Evolutionary conservation across 495 filamentous ascomycete genomes (phyloP), one percentile per base, ranked within the genome.

Genomic region (Geoglossum glabrum): DNA sequence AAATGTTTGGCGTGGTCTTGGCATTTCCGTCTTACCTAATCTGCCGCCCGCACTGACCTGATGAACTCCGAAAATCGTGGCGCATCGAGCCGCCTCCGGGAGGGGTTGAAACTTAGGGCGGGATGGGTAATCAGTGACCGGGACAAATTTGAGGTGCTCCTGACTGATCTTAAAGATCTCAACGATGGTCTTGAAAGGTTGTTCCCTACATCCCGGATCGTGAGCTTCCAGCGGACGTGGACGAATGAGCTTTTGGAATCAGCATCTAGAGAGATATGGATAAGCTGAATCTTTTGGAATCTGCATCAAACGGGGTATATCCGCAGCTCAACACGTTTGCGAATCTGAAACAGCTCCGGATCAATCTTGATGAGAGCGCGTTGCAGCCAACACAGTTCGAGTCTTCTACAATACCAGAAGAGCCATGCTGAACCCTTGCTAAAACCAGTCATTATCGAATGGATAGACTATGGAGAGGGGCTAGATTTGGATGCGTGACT

Each of bases 111-210:
- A 23, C 45, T 71, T 30, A 61, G 65, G 28, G 66, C 68, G 11
- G 62, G 60, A 52, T 71, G 69, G 69, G 68, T 68, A 11, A 65
- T 71, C 26, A 61, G 55, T 19, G 69, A 71, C 58, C 68, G 67
- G 58, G 68, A 70, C n/a, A 70, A 71, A 58, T 70, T 71, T 55
- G 63, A 55, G 17, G 58, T 57, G n/a, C 58, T 71, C 4, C 54
- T 71, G 15, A 55, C 61, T 27, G 69, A 70, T 56, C 62, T 71
- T 2, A 66, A 65, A 57, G 69, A 68, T 54, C 70, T 63, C 61
- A 70, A 71, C 58, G 69, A 71, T 64, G 62, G 69, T 8, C 61
- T 71, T 3, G 66, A 71, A 50, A 63, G 64, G 49, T 57, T 71
- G 25, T 70, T 71, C 56, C 68, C 69, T n/a, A 62, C 68, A 8